These are phyloP conservation scores for Linanthus parryae DNA, from an alignment of 148 eudicot species.

Conservation along the genomic window DNA sequence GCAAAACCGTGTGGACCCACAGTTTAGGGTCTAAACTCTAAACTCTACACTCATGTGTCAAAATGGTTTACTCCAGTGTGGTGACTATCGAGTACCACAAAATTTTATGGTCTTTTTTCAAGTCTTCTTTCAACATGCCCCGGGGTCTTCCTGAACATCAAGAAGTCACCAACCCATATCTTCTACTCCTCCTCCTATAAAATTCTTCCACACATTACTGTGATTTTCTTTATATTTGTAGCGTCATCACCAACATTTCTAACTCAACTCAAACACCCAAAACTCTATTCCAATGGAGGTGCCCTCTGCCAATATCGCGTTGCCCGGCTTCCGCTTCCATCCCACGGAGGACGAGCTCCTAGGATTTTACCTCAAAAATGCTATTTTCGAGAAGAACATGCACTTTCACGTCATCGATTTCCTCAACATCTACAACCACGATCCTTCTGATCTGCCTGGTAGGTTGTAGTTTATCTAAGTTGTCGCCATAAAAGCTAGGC, in stretches of 20 bases:
- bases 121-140: not conserved
- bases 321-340: constrained; percentile 86
- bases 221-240: too few species aligned
- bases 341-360: constrained; percentile 87
- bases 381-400: constrained; percentile 35
- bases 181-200: not conserved
- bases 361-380: constrained; percentile 62
- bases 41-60: too few species aligned
- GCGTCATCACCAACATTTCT: not conserved
- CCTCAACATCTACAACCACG: constrained; percentile 61
- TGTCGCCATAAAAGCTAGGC: not conserved
- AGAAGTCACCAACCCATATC: not conserved
- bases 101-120: too few species aligned
- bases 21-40: not conserved
- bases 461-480: not conserved
- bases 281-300: constrained; percentile 29
- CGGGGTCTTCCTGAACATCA: not conserved
- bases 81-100: too few species aligned
- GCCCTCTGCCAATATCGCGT: constrained; percentile 21
- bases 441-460: constrained; percentile 84
- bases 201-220: not conserved
- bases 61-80: too few species aligned
- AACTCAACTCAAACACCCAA: not conserved
- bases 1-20: constrained; percentile 19
- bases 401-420: constrained; percentile 41